Percentiles rank a stretch among this genome's conserved stretches.
These are phyloP conservation scores for Alternaria brassicicola DNA, from an alignment of 2,329 filamentous ascomycete genomes.

Conservation along the genomic window DNA sequence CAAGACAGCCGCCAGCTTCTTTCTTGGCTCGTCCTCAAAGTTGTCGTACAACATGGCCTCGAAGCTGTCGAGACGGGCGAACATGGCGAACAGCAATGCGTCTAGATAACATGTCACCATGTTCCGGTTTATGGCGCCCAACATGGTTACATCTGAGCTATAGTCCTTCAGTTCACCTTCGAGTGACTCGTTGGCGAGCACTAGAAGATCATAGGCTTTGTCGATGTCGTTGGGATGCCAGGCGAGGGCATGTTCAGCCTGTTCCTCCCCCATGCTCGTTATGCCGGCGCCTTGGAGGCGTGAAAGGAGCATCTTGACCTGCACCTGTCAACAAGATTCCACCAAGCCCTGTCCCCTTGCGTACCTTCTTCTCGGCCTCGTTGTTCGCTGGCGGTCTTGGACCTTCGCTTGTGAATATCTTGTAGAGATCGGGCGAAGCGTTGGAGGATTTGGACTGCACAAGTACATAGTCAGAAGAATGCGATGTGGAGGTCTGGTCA, in stretches of 20 bases:
- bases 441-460: constrained; percentile 35
- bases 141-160: constrained; percentile 71
- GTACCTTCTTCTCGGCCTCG: constrained; percentile 60
- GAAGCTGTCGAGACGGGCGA: constrained; percentile 85
- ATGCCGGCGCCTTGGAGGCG: constrained; percentile 61
- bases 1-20: constrained; percentile 76
- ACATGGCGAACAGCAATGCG: constrained; percentile 92
- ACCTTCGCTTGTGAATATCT: constrained; percentile 68
- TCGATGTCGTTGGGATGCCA: constrained; percentile 73
- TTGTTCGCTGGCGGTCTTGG: constrained; percentile 58
- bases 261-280: constrained; percentile 63
- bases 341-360: constrained; percentile 1
- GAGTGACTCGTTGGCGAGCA: constrained; percentile 80
- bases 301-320: constrained; percentile 61
- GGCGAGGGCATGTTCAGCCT: constrained; percentile 67
- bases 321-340: constrained; percentile 13
- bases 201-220: constrained; percentile 75
- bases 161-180: constrained; percentile 79
- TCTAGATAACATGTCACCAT: constrained; percentile 95
- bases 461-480: constrained; percentile 35
- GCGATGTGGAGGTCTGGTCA: constrained; percentile 17
- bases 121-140: constrained; percentile 84
- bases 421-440: constrained; percentile 59
- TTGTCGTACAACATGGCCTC: constrained; percentile 88
- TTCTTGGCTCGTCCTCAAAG: constrained; percentile 73